These are phyloP conservation scores for Podaxis sp. DNA, from an alignment of 768 basidiomycete genomes.

Conservation along the genomic window DNA sequence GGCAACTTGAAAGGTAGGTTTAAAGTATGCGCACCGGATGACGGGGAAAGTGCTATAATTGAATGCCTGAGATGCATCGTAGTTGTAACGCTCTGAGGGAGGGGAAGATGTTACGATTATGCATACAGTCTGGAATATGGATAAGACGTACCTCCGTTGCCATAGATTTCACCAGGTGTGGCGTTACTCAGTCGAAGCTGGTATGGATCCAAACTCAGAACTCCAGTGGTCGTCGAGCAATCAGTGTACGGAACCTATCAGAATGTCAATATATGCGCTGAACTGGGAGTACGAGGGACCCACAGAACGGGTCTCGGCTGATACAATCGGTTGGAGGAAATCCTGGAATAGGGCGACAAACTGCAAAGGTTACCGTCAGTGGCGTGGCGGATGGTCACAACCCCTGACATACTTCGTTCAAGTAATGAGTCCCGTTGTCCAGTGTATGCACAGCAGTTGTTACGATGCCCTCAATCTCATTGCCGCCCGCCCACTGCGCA, in stretches of 20 bases:
- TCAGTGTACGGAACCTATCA: conserved; percentile 55
- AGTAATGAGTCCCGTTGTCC: conserved; percentile 44
- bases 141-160: conserved; percentile 43
- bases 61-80: conserved; percentile 52
- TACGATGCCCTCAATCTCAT: conserved; percentile 60
- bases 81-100: conserved; percentile 56
- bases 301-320: conserved; percentile 51
- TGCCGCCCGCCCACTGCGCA: conserved; percentile 61
- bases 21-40: conserved; percentile 31
- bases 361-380: conserved; percentile 24
- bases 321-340: conserved; percentile 47
- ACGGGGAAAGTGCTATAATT: conserved; percentile 54
- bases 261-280: neutral
- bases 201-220: conserved; percentile 58
- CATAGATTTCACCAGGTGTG: conserved; percentile 54
- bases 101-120: neutral
- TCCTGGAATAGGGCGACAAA: conserved; percentile 53
- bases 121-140: neutral
- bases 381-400: neutral
- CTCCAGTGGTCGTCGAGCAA: conserved; percentile 58
- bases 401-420: conserved; percentile 42
- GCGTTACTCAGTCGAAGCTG: conserved; percentile 48
- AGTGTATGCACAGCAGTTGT: conserved; percentile 33
- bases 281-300: neutral
- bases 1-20: neutral